A percentile compares a stretch with the other conserved stretches of the same genome.
Conservation (phyloP, 2,329 filamentous ascomycete species). For the Fusarium pseudograminearum region DNA sequence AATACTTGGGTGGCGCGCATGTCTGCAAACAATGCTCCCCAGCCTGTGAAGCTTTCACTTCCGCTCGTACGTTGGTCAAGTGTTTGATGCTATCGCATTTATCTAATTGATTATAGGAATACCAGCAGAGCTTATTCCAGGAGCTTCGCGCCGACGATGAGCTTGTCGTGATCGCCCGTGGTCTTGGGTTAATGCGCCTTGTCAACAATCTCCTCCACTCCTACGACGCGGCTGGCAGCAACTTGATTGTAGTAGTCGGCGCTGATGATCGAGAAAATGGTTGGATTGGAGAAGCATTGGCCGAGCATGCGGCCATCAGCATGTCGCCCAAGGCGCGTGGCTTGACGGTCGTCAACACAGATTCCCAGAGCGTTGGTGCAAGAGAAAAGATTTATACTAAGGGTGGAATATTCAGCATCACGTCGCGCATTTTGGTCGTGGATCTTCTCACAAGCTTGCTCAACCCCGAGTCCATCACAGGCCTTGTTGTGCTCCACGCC, state of each 20-base stretch:
- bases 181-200: constrained; percentile 90
- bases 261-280: constrained; percentile 94
- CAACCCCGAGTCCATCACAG: constrained; percentile 86
- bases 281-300: constrained; percentile 96
- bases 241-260: constrained; percentile 87
- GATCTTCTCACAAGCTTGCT: constrained; percentile 89
- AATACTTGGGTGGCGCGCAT: constrained; percentile 54
- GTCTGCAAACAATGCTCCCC: constrained; percentile 66
- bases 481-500: constrained; percentile 87
- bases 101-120: constrained; percentile 68
- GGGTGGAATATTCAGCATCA: constrained; percentile 95
- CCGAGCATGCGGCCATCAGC: constrained; percentile 94
- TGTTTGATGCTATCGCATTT: not conserved
- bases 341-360: constrained; percentile 92
- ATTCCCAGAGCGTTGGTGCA: constrained; percentile 86
- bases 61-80: constrained; percentile 58
- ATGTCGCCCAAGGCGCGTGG: constrained; percentile 84
- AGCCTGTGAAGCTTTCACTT: constrained; percentile 84
- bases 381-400: constrained; percentile 91
- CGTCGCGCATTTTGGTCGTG: constrained; percentile 93
- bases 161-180: constrained; percentile 89
- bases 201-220: constrained; percentile 97
- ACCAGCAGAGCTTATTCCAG: constrained; percentile 95
- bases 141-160: constrained; percentile 92
- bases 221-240: constrained; percentile 95